A percentile compares a stretch with the other conserved stretches of the same genome.
These are phyloP conservation scores for Cyamopsis tetragonoloba DNA, from an alignment of 306 rosid species.

Conservation along the genomic window DNA sequence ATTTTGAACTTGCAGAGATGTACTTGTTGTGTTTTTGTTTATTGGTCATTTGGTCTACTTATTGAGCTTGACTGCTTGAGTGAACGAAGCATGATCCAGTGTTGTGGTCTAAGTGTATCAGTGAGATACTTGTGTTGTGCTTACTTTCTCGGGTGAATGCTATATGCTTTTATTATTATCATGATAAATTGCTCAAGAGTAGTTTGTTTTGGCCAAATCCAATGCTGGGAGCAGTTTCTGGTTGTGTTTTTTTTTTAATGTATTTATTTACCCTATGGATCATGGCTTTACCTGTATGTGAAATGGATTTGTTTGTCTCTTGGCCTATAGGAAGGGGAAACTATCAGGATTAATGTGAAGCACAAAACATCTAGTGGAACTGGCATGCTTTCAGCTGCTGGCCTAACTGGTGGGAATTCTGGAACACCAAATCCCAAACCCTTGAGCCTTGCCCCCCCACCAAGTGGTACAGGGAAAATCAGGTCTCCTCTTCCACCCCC, in stretches of 20 bases:
- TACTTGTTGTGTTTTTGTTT: neutral
- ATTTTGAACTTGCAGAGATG: neutral
- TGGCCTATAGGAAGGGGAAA: conserved; percentile 84
- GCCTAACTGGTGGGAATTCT: conserved; percentile 47
- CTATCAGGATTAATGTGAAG: conserved; percentile 94
- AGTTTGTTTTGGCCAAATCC: neutral
- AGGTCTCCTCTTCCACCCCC: conserved; percentile 94
- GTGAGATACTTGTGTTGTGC: neutral
- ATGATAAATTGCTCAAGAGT: neutral
- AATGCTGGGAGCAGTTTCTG: neutral
- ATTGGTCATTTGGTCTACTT: neutral
- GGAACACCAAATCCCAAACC: conserved; percentile 59
- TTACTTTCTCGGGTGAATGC: neutral
- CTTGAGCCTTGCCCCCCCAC: conserved; percentile 84
- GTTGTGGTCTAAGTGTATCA: neutral
- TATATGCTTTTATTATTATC: neutral
- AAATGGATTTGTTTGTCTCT: neutral
- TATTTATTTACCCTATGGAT: neutral
- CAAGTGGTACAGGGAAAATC: conserved; percentile 59
- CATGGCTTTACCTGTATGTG: conserved; percentile 8
- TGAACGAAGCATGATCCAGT: conserved; percentile 4
- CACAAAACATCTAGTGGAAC: conserved; percentile 72
- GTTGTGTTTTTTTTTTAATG: neutral
- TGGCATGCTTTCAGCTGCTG: conserved; percentile 98
- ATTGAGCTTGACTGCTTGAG: conserved; percentile 13